Percentiles rank a stretch among this genome's conserved stretches.
These are phyloP conservation scores for Phytophthora tubulina DNA, from an alignment of 352 stramenopile genomes.

Conservation along the genomic window DNA sequence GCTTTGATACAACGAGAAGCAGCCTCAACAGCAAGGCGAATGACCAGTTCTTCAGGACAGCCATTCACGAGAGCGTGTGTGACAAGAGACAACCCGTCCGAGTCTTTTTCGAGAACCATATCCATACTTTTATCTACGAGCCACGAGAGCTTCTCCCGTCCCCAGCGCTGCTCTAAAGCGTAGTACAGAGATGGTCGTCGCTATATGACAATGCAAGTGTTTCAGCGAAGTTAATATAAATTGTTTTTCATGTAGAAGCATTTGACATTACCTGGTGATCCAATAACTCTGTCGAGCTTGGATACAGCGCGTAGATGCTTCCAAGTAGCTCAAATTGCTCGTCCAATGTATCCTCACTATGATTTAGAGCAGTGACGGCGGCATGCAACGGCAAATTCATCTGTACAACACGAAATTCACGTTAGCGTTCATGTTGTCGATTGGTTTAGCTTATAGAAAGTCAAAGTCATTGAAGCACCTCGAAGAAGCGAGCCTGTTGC, in stretches of 20 bases:
- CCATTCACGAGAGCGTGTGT: slow-evolving; percentile 52
- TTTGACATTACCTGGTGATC: slow-evolving; percentile 40
- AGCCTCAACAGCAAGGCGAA: slow-evolving; percentile 67
- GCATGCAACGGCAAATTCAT: slow-evolving; percentile 59
- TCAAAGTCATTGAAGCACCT: slow-evolving; percentile 39
- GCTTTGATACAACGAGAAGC: slow-evolving; percentile 36
- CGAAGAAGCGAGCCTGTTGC: slow-evolving; percentile 60
- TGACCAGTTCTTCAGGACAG: slow-evolving; percentile 58
- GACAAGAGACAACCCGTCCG: slow-evolving; percentile 51
- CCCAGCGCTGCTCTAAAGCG: slow-evolving; percentile 56
- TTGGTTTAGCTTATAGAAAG: not conserved
- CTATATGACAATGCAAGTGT: not conserved
- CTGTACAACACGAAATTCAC: slow-evolving; percentile 27
- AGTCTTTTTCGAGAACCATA: slow-evolving; percentile 57
- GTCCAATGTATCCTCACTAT: slow-evolving; percentile 12
- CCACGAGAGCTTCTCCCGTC: slow-evolving; percentile 61
- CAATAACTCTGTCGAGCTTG: slow-evolving; percentile 24
- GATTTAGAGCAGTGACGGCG: slow-evolving; percentile 34
- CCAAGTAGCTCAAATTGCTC: slow-evolving; percentile 50
- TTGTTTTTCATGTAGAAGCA: not conserved
- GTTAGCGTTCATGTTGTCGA: not conserved
- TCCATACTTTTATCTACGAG: slow-evolving; percentile 51
- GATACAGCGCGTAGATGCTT: slow-evolving; percentile 39
- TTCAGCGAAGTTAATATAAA: not conserved
- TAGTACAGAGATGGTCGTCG: slow-evolving; percentile 41